phyloP scores from a whole-genome alignment of 2,329 filamentous ascomycete genomes.

The Xylariaceae sp. region DNA sequence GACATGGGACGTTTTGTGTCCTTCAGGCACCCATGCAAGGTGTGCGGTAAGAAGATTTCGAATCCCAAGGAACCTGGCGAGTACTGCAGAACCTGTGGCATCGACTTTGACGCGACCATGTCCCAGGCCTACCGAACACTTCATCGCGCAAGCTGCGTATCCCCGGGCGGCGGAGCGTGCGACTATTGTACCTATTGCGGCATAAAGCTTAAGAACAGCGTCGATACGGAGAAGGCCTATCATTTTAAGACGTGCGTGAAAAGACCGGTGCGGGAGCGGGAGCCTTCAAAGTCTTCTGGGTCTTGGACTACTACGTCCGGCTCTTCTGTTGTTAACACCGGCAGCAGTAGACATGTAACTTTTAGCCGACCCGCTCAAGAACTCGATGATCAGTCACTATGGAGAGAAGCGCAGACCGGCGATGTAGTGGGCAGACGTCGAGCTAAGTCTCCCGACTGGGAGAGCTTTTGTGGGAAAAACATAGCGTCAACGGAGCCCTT shows the following conservation, averaged over 20 bases:
- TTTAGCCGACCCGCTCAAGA: no score
- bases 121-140: background rate
- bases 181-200: background rate
- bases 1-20: background rate
- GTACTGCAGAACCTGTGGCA: background rate
- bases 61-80: background rate
- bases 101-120: background rate
- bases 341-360: no score
- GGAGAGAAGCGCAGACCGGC: background rate
- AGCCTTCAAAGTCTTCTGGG: no score
- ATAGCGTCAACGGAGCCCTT: background rate
- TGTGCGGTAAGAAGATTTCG: background rate
- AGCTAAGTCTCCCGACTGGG: conserved; percentile 9
- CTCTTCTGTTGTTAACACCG: no score
- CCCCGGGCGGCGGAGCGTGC: no score
- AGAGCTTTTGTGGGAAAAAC: background rate
- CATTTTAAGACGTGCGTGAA: background rate
- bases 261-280: no score
- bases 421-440: conserved; percentile 1
- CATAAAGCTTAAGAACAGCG: background rate
- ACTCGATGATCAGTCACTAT: background rate
- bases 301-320: no score
- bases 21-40: background rate
- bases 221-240: background rate
- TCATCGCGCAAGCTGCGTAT: background rate